phyloP scores from a whole-genome alignment of 805 yeast species.

The Wickerhamomyces ciferrii region DNA sequence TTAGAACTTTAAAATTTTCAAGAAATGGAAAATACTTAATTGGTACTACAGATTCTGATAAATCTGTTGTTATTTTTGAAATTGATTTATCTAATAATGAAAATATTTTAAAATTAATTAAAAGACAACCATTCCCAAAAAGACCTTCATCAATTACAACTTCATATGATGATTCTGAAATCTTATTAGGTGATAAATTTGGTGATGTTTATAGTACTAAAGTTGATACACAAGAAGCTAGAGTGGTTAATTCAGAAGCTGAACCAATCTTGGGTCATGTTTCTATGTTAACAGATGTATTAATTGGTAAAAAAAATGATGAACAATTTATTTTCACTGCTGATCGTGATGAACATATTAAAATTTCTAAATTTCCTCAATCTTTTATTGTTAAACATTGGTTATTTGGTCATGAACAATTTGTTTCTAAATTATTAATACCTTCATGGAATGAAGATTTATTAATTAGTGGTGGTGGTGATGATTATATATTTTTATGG shows the following conservation, averaged over 20 bases:
- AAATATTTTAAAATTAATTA: slow-evolving; percentile 44
- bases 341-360: slow-evolving; percentile 95
- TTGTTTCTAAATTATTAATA: slow-evolving; percentile 61
- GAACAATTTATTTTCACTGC: slow-evolving; percentile 62
- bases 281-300: slow-evolving; percentile 85
- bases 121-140: slow-evolving; percentile 80
- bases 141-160: slow-evolving; percentile 88
- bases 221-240: slow-evolving; percentile 30
- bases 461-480: slow-evolving; percentile 90
- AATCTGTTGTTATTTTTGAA: slow-evolving; percentile 63
- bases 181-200: slow-evolving; percentile 87
- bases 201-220: slow-evolving; percentile 83
- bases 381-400: slow-evolving; percentile 74
- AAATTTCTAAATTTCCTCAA: slow-evolving; percentile 76
- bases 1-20: slow-evolving; percentile 56
- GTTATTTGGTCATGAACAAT: slow-evolving; percentile 84
- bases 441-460: slow-evolving; percentile 45
- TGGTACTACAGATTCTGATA: slow-evolving; percentile 78
- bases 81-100: slow-evolving; percentile 23
- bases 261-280: slow-evolving; percentile 91
- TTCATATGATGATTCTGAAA: slow-evolving; percentile 47
- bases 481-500: slow-evolving; percentile 69
- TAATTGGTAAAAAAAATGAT: slow-evolving; percentile 36
- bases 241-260: slow-evolving; percentile 35
- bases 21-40: slow-evolving; percentile 50